Conservation (phyloP, 345 rosid species). For the Gossypium stocksii region DNA sequence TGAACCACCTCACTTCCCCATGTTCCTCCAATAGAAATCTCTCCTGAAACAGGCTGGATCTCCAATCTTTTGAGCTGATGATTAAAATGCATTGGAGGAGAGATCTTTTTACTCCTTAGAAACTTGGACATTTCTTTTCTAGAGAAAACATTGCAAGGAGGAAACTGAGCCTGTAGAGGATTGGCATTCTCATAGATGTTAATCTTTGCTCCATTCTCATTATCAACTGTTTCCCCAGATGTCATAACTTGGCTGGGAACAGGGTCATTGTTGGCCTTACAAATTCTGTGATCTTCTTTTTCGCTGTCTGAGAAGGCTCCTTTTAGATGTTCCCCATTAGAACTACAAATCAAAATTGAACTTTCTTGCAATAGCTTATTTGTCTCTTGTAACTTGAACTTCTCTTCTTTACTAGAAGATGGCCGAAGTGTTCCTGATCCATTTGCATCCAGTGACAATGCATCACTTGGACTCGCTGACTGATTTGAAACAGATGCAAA, state of each 20-base stretch:
- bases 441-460: slow-evolving; percentile 14
- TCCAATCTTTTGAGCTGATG: slow-evolving; percentile 37
- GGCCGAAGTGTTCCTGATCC: slow-evolving; percentile 19
- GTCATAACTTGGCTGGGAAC: slow-evolving; percentile 27
- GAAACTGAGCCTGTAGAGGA: slow-evolving; percentile 82
- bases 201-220: slow-evolving; percentile 26
- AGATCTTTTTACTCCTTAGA: slow-evolving; percentile 47
- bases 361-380: slow-evolving; percentile 25
- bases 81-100: slow-evolving; percentile 49
- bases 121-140: slow-evolving; percentile 77
- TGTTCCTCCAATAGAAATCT: slow-evolving; percentile 23
- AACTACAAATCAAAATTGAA: slow-evolving; percentile 25
- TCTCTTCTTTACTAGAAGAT: slow-evolving; percentile 26
- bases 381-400: slow-evolving; percentile 30
- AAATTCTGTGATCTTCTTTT: slow-evolving; percentile 23
- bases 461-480: slow-evolving; percentile 14
- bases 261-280: slow-evolving; percentile 23
- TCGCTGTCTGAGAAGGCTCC: slow-evolving; percentile 18
- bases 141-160: slow-evolving; percentile 74
- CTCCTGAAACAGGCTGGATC: slow-evolving; percentile 29
- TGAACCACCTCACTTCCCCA: slow-evolving; percentile 20
- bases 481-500: slow-evolving; percentile 19
- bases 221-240: slow-evolving; percentile 26
- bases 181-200: slow-evolving; percentile 38
- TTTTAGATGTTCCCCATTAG: slow-evolving; percentile 31